phyloP scores from a whole-genome alignment of 1,284 basidiomycete genomes.

The Gymnopus androsaceus region DNA sequence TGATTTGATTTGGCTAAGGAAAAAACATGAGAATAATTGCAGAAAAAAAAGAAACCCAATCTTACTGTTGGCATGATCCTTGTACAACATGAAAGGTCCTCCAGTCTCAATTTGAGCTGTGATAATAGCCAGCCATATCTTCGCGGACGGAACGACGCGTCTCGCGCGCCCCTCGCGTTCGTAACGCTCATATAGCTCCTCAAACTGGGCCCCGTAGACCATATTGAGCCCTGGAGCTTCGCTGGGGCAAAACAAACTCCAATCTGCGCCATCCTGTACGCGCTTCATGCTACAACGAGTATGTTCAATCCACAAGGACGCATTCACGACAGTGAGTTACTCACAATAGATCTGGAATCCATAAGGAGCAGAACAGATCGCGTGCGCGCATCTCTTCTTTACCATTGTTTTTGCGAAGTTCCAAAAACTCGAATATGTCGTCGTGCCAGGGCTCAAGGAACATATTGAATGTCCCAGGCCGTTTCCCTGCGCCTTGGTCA shows the following conservation, averaged over 20 bases:
- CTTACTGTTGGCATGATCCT: slow-evolving; percentile 88
- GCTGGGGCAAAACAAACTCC: slow-evolving; percentile 97
- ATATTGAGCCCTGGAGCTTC: slow-evolving; percentile 93
- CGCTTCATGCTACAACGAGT: slow-evolving; percentile 82
- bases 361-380: slow-evolving; percentile 97
- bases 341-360: slow-evolving; percentile 97
- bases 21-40: not conserved
- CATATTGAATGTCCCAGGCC: slow-evolving; percentile 96
- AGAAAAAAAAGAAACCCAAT: slow-evolving; percentile 30
- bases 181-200: slow-evolving; percentile 86
- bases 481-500: slow-evolving; percentile 99
- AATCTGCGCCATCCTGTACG: slow-evolving; percentile 84
- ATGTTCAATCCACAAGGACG: slow-evolving; percentile 8
- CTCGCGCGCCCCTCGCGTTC: slow-evolving; percentile 90
- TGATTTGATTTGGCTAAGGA: slow-evolving; percentile 90
- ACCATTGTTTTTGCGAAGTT: slow-evolving; percentile 98
- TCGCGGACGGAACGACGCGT: slow-evolving; percentile 91
- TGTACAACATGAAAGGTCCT: slow-evolving; percentile 98
- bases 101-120: slow-evolving; percentile 99
- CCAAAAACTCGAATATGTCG: slow-evolving; percentile 97
- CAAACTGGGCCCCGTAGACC: slow-evolving; percentile 91
- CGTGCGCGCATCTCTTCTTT: slow-evolving; percentile 98
- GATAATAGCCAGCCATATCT: slow-evolving; percentile 97
- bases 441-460: slow-evolving; percentile 98
- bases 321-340: slow-evolving; percentile 32